Base-by-base conservation (phyloP, 352 stramenopile genomes). In the Pythium apleroticum region DNA sequence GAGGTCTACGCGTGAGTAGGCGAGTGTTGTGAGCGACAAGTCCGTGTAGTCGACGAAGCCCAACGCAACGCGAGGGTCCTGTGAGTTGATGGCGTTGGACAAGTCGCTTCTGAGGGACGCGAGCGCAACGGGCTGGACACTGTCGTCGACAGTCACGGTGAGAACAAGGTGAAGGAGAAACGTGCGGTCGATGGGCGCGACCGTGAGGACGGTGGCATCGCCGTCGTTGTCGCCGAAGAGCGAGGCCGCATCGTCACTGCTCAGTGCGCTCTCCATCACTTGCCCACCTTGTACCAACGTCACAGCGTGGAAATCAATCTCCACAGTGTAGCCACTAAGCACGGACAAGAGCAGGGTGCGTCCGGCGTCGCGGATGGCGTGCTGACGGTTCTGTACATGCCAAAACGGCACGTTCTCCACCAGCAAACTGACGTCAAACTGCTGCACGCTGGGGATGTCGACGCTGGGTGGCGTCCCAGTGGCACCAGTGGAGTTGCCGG, bases 311-410 rank as follows among this genome's bases (percentile, higher is more conserved):
- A 48, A 48, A 48, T 48, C 39, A 17, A 48, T 48, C 39, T 48
- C 22, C 8, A 24, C 49, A 37, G n/a, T 41, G 17, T 52, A 2
- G 3, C 19, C 4, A 14, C 17, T 25, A 1, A 70, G 30, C n/a
- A 30, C 5, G 22, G 5, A 14, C 2, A 20, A 37, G 45, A 71
- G 27, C 1, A 53, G 10, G 3, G 31, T 11, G 8, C 15, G n/a
- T 10, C 17, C 39, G 4, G 30, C 43, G 17, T 71, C 65, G 1
- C 62, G 54, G 22, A 71, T 71, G 2, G 65, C 65, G 22, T 28
- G 20, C 43, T 41, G 41, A n/a, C 52, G 57, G 19, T 22, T 39
- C 35, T 65, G 57, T 0, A 66, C 33, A 27, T 62, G 52, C 9
- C 20, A 22, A 17, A 66, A 22, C 17, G 57, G 12, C 5, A 71